phyloP scores from a whole-genome alignment of 2,329 filamentous ascomycete genomes.

The Colletotrichum melonis region DNA sequence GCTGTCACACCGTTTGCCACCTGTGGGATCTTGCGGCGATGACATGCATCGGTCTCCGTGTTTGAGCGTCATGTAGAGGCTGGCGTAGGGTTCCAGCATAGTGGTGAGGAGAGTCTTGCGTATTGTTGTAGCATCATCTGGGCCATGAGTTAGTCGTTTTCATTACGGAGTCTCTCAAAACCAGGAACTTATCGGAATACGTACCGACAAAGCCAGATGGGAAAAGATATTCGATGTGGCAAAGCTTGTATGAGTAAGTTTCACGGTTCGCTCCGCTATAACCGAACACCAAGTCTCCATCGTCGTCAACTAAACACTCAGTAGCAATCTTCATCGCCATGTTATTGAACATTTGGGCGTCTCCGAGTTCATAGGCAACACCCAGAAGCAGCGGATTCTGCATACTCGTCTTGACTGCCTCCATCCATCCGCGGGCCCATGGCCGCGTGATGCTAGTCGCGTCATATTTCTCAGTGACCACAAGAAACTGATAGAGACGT shows the following conservation, averaged over 20 bases:
- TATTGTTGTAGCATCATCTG: background rate
- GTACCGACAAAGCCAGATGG: slow-evolving; percentile 9
- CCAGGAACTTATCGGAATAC: background rate
- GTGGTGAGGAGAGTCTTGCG: slow-evolving; percentile 5
- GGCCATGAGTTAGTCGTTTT: background rate
- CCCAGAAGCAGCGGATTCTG: slow-evolving; percentile 41
- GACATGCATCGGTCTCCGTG: slow-evolving; percentile 19
- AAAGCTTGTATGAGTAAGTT: slow-evolving; percentile 10
- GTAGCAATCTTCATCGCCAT: slow-evolving; percentile 40
- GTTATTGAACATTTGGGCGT: slow-evolving; percentile 37
- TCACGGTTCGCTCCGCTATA: slow-evolving; percentile 1
- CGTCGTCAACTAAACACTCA: slow-evolving; percentile 31
- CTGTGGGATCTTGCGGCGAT: background rate
- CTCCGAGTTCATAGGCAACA: slow-evolving; percentile 46
- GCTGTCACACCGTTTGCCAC: slow-evolving; percentile 24
- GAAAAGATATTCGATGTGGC: slow-evolving; percentile 11
- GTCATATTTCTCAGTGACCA: slow-evolving; percentile 46
- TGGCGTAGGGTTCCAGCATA: slow-evolving; percentile 11
- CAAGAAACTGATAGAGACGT: slow-evolving; percentile 42
- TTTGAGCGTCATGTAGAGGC: slow-evolving; percentile 6
- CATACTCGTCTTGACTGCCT: slow-evolving; percentile 22
- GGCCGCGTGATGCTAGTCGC: slow-evolving; percentile 40
- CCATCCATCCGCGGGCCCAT: slow-evolving; percentile 40
- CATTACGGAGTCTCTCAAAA: no score
- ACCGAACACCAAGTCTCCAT: slow-evolving; percentile 23